These are phyloP conservation scores for Psidium friedrichsthalianum DNA, from an alignment of 345 rosid species.

Conservation along the genomic window DNA sequence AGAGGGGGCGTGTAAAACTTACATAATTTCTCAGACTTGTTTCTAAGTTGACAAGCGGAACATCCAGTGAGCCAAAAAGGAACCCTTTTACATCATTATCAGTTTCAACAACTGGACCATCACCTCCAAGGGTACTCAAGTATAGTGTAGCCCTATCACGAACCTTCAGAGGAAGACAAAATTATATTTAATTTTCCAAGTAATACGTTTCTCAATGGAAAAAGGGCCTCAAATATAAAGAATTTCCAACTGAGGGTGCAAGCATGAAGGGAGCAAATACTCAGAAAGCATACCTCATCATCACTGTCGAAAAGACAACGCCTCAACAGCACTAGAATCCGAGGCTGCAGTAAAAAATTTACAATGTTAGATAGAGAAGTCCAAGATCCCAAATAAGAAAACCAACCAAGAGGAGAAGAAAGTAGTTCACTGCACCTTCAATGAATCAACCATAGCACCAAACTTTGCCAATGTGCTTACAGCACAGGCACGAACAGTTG, in stretches of 20 bases:
- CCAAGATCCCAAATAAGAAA: neutral
- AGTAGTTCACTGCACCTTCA: conserved; percentile 50
- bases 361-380: neutral
- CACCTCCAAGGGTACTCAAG: conserved; percentile 68
- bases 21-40: conserved; percentile 85
- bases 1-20: conserved; percentile 10
- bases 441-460: conserved; percentile 79
- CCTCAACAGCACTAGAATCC: conserved; percentile 70
- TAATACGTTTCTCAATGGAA: neutral
- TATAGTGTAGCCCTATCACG: conserved; percentile 97
- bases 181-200: neutral
- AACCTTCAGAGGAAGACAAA: conserved; percentile 33
- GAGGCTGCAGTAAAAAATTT: conserved; percentile 47
- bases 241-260: neutral
- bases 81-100: conserved; percentile 43
- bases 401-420: neutral
- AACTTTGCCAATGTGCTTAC: conserved; percentile 93
- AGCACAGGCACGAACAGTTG: conserved; percentile 98
- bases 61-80: conserved; percentile 74
- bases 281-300: conserved; percentile 66
- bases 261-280: neutral
- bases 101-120: conserved; percentile 53
- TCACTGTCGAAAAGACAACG: conserved; percentile 92
- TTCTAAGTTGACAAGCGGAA: conserved; percentile 82
- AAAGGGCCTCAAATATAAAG: neutral